Percentiles rank a stretch among this genome's conserved stretches.
phyloP scores from a whole-genome alignment of 441 rosid genomes.

The Dalechampia spathulata region DNA sequence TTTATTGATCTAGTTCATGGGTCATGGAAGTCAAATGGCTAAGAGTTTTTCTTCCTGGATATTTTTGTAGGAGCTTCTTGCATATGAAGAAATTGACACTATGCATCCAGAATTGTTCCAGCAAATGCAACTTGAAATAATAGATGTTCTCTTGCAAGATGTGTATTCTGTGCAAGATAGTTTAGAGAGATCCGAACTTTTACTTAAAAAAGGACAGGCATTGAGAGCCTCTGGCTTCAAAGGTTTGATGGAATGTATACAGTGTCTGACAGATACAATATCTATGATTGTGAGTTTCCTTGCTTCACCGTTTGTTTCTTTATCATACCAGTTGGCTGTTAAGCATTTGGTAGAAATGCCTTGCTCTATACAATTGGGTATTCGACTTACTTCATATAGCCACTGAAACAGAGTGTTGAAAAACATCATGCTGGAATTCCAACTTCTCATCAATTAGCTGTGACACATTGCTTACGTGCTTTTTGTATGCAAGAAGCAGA shows the following conservation, averaged over 20 bases:
- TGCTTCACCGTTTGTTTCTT: slow-evolving; percentile 4
- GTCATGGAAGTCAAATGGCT: too few relatives aligned
- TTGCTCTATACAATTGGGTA: slow-evolving; percentile 16
- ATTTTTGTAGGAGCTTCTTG: slow-evolving; percentile 56
- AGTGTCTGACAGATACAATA: slow-evolving; percentile 67
- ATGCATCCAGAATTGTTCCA: slow-evolving; percentile 45
- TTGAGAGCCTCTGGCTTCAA: slow-evolving; percentile 49
- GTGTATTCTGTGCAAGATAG: slow-evolving; percentile 30
- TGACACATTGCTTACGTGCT: slow-evolving; percentile 71
- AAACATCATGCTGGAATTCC: slow-evolving; percentile 19
- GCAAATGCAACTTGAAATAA: slow-evolving; percentile 43
- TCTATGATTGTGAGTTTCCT: slow-evolving; percentile 41
- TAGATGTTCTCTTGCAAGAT: slow-evolving; percentile 54
- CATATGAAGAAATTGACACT: slow-evolving; percentile 50
- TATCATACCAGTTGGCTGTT: slow-evolving; percentile 8
- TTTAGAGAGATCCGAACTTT: slow-evolving; percentile 50
- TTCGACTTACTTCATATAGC: slow-evolving; percentile 18
- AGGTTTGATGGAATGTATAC: slow-evolving; percentile 42
- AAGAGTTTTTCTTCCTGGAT: too few relatives aligned
- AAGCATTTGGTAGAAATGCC: slow-evolving; percentile 8
- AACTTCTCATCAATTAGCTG: slow-evolving; percentile 46
- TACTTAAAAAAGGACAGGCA: slow-evolving; percentile 56
- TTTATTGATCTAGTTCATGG: too few relatives aligned
- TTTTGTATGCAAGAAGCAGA: slow-evolving; percentile 66
- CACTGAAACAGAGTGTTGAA: slow-evolving; percentile 33